Conservation (phyloP, 345 rosid species). For the Gossypium thurberi region DNA sequence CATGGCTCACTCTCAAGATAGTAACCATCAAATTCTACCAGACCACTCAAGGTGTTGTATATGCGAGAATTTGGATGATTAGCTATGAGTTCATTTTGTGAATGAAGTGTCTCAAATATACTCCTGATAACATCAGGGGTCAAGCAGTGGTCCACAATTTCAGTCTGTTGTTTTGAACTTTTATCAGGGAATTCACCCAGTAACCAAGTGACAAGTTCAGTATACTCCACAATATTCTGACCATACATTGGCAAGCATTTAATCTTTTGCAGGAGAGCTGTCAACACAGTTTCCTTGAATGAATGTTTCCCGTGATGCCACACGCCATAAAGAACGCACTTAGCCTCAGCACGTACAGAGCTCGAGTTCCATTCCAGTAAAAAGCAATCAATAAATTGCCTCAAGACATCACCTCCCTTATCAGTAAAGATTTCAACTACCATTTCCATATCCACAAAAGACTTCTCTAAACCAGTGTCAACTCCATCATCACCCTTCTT, state of each 20-base stretch:
- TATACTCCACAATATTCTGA: constrained; percentile 88
- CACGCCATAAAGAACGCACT: constrained; percentile 77
- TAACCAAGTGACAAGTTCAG: constrained; percentile 80
- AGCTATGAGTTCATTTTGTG: constrained; percentile 94
- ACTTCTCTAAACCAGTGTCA: constrained; percentile 75
- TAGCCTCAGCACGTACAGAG: constrained; percentile 90
- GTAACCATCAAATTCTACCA: constrained; percentile 97
- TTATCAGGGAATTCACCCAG: constrained; percentile 73
- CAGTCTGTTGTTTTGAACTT: constrained; percentile 65
- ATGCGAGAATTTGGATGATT: constrained; percentile 99
- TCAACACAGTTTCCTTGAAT: constrained; percentile 68
- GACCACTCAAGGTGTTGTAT: constrained; percentile 81
- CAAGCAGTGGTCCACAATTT: constrained; percentile 72
- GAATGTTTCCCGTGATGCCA: constrained; percentile 92
- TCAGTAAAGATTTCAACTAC: constrained; percentile 67
- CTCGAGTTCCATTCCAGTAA: constrained; percentile 94
- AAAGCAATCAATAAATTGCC: constrained; percentile 87
- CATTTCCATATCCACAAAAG: constrained; percentile 86
- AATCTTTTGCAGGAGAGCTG: constrained; percentile 64
- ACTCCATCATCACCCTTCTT: constrained; percentile 83
- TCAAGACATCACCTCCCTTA: constrained; percentile 64
- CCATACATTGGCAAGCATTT: constrained; percentile 79
- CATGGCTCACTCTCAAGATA: constrained; percentile 99
- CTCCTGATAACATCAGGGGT: constrained; percentile 65
- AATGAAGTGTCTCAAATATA: constrained; percentile 85